These are phyloP conservation scores for Mikania micrantha DNA, from an alignment of 129 eudicot genomes.

Conservation along the genomic window DNA sequence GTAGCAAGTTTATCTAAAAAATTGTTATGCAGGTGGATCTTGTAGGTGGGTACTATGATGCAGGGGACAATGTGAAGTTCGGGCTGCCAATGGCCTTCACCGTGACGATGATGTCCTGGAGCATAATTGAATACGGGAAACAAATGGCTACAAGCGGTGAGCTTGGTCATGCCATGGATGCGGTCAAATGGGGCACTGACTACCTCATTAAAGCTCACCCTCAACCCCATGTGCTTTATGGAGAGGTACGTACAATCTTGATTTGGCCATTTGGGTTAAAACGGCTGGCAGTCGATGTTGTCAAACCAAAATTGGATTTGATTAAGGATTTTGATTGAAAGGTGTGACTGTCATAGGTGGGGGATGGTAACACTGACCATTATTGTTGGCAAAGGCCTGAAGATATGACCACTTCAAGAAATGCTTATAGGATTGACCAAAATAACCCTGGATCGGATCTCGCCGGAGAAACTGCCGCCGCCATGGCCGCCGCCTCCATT, in stretches of 20 bases:
- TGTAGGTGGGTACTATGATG: conserved; percentile 90
- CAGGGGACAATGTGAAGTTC: conserved; percentile 84
- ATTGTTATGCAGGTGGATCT: conserved; percentile 62
- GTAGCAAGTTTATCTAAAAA: too few relatives aligned
- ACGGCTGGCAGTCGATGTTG: not conserved
- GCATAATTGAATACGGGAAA: conserved; percentile 44
- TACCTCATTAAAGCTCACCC: conserved; percentile 78
- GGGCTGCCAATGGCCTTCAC: conserved; percentile 91
- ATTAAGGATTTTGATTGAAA: not conserved
- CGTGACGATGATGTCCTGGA: conserved; percentile 78
- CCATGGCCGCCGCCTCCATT: conserved; percentile 74
- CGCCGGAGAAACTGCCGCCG: conserved; percentile 86
- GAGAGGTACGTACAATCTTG: conserved; percentile 36
- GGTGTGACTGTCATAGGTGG: conserved; percentile 41
- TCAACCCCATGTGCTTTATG: conserved; percentile 55
- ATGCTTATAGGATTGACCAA: conserved; percentile 56
- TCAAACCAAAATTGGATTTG: not conserved
- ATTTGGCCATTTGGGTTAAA: not conserved
- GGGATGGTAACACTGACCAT: conserved; percentile 82
- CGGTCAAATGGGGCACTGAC: conserved; percentile 85
- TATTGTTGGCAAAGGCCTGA: conserved; percentile 89
- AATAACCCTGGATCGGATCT: conserved; percentile 76
- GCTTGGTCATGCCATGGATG: conserved; percentile 47
- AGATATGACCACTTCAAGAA: conserved; percentile 84
- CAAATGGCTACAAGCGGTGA: conserved; percentile 47